Conservation (phyloP, 306 rosid species). For the Quercus suber region DNA sequence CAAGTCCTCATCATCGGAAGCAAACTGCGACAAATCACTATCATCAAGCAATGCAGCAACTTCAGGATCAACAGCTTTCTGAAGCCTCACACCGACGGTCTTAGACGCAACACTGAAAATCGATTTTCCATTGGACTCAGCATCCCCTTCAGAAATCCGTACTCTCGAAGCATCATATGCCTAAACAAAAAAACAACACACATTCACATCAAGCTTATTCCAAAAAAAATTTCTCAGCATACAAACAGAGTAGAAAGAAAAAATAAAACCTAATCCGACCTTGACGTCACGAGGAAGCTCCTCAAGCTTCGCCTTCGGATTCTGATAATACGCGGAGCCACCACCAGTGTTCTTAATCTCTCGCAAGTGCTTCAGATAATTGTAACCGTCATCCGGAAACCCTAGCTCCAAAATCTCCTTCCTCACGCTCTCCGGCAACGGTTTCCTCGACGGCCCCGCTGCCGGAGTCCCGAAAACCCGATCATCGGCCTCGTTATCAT, state of each 20-base stretch:
- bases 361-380: conserved; percentile 72
- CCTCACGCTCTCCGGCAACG: conserved; percentile 57
- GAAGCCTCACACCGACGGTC: conserved; percentile 58
- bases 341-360: conserved; percentile 79
- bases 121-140: conserved; percentile 38
- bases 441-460: not conserved
- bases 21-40: conserved; percentile 66
- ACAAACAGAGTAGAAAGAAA: not conserved
- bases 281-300: conserved; percentile 65
- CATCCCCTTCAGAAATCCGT: conserved; percentile 39
- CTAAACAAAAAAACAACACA: conserved; percentile 31
- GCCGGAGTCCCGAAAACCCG: conserved; percentile 5
- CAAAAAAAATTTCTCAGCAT: not conserved
- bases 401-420: conserved; percentile 81
- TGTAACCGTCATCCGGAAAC: conserved; percentile 89
- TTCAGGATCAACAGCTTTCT: conserved; percentile 83
- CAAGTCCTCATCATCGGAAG: conserved; percentile 82
- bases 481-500: conserved; percentile 19
- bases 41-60: conserved; percentile 82
- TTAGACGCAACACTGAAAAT: conserved; percentile 61
- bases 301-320: conserved; percentile 67
- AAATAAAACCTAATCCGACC: conserved; percentile 33
- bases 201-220: not conserved
- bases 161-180: conserved; percentile 88
- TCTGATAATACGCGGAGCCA: conserved; percentile 65